These are phyloP conservation scores for Candida ovalis DNA, from an alignment of 805 yeast genomes.

Conservation along the genomic window DNA sequence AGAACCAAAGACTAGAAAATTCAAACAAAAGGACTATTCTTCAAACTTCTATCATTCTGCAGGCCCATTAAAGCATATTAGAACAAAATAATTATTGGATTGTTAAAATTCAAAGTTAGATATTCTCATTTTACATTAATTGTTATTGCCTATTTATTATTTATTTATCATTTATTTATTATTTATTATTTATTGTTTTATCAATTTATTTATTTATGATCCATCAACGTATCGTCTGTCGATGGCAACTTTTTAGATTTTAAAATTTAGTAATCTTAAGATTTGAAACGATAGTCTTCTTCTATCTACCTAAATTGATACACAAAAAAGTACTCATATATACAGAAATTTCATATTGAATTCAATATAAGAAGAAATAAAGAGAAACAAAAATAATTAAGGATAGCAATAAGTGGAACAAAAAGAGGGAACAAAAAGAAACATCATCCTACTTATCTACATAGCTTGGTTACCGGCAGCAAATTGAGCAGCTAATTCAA, in stretches of 20 bases:
- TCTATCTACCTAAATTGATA: too few species aligned
- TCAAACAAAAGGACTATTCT: conserved; percentile 72
- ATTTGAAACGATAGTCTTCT: too few species aligned
- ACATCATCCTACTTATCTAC: not conserved
- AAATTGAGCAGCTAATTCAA: not conserved
- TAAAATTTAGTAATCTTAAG: too few species aligned
- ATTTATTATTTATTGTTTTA: not conserved
- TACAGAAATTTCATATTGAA: conserved; percentile 1
- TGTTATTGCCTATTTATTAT: not conserved
- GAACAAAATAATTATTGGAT: conserved; percentile 53
- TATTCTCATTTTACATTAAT: conserved; percentile 1
- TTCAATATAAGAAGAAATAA: not conserved
- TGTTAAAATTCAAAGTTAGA: not conserved
- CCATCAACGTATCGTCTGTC: not conserved
- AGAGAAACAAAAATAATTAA: not conserved
- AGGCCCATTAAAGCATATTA: conserved; percentile 72
- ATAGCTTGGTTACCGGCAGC: not conserved
- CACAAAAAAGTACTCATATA: not conserved
- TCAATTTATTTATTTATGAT: not conserved
- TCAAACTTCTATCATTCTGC: conserved; percentile 64
- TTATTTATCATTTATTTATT: not conserved
- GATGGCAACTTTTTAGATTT: not conserved
- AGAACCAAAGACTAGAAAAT: conserved; percentile 73
- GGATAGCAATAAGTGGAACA: not conserved
- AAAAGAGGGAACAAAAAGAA: not conserved